Evolutionary conservation across 768 basidiomycete species (phyloP), one percentile per base, ranked within the genome.

Genomic region (Suillus decipiens): DNA sequence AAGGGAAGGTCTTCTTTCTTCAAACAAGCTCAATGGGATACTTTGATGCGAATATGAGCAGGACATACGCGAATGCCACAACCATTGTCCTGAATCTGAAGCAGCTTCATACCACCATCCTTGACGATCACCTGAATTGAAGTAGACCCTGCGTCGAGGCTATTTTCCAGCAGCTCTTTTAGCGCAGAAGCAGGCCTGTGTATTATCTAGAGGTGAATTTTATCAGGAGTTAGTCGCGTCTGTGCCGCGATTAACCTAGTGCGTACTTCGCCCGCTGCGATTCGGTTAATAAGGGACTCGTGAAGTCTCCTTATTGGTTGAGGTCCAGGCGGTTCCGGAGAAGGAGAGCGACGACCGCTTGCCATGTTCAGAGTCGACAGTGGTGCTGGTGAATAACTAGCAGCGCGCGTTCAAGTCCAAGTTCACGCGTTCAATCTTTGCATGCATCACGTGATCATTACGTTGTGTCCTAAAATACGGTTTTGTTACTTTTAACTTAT

Each of bases 51-150:
- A 61, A n/a, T 50, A 24, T 58, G 41, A 14, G 61, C 51, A 24
- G 34, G 36, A 78, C 89, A 71, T 69, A 95, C 95, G 54, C 90
- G 85, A 70, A 99, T 98, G 2, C 96, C 97, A 75, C 87, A 92
- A 0, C 97, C 96, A 72, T 99, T 97, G 72, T 99, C 97, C 70
- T 95, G 92, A 59, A 99, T 96, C 76, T 97, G 94, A 42, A 99
- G 83, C 17, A 96, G 79, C 73, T 96, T 99, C 80, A 98, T 79
- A 4, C 97, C 97, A 1, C 96, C 97, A 66, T 99, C 96, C 76
- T 97, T 98, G 68, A 96, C 82, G 0, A 88, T 92, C 59, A 99
- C 80, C 42, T 89, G 88, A 72, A 99, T 94, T 0, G 87, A 87
- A 0, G 92, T 95, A 28, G 93, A 81, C 0, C 93, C 90, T 0